Evolutionary conservation across 805 yeast genomes (phyloP), one percentile per base, ranked within the genome.

Genomic region (Candida berthetii): DNA sequence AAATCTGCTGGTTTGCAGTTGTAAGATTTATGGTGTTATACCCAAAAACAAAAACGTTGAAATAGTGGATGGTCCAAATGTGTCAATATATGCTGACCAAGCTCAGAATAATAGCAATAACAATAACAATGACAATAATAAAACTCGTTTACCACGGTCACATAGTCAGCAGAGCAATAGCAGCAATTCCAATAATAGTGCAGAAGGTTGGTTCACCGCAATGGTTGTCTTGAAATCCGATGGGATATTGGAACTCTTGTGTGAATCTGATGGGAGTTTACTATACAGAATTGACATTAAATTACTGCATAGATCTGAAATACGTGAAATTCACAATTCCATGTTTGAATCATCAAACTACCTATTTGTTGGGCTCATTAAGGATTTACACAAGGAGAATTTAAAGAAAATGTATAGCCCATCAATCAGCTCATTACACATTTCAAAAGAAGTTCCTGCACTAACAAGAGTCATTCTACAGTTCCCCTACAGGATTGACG

Each of bases 201-300:
- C 62, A 18, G 85, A 78, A 52, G 80, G 80, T 4, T 85, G 91
- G 91, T 82, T 82, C 53, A 71, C 69, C 40, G 77, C 85, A 1
- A 81, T 80, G 82, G 89, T 85, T 0, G 82, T 78, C 15, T 54
- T 85, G 34, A 77, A 76, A 53, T 73, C 83, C 1, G 70, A 79
- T 51, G 93, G 93, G 3, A 54, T 64, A 4, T 61, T 85, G 27
- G 78, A 83, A 47, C 58, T 85, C 37, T 61, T 82, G 15, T 63
- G 76, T 29, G 87, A 82, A 54, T 68, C 68, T 40, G 89, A 83
- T 60, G 87, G 89, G 1, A 65, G 79, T 1, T 51, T 75, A 13
- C 54, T 83, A 3, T 81, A 78, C 56, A 68, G 85, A 2, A 59
- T 85, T 6, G 78, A 83, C 53, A 60, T 83, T 14, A 68, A 73